A percentile compares a stretch with the other conserved stretches of the same genome.
Conservation (phyloP, 805 yeast genomes). For the Ogataea nakhonphanomensis region DNA sequence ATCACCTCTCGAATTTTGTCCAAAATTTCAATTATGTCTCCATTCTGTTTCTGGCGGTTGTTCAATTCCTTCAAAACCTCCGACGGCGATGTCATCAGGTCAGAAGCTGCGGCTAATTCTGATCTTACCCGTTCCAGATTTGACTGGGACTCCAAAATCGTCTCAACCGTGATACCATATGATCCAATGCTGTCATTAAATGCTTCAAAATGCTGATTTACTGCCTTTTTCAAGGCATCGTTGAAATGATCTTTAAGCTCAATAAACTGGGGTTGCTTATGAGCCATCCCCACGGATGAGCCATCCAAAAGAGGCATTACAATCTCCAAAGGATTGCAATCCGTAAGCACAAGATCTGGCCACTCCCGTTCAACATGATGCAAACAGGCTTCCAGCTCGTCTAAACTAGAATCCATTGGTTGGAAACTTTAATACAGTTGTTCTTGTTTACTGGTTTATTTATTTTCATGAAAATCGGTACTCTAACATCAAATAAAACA, state of each 20-base stretch:
- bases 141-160: conserved; percentile 61
- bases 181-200: conserved; percentile 85
- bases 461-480: conserved; percentile 1
- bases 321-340: conserved; percentile 78
- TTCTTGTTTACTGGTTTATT: background rate
- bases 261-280: conserved; percentile 62
- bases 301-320: conserved; percentile 82
- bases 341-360: conserved; percentile 43
- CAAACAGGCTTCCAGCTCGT: conserved; percentile 19
- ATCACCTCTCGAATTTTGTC: conserved; percentile 62
- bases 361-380: conserved; percentile 23
- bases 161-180: conserved; percentile 64
- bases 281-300: conserved; percentile 88
- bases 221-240: conserved; percentile 59
- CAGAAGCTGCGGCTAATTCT: conserved; percentile 19
- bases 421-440: background rate
- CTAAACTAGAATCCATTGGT: conserved; percentile 19
- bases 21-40: conserved; percentile 67
- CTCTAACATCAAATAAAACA: background rate
- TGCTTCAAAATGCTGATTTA: conserved; percentile 76
- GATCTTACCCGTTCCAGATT: conserved; percentile 22
- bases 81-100: conserved; percentile 41
- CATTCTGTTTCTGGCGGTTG: conserved; percentile 55
- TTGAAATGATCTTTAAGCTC: conserved; percentile 57
- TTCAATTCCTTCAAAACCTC: conserved; percentile 63